Percentiles rank a stretch among this genome's conserved stretches.
Evolutionary conservation across 179 eudicot genomes (phyloP).

Genomic region (Vitellaria paradoxa): DNA sequence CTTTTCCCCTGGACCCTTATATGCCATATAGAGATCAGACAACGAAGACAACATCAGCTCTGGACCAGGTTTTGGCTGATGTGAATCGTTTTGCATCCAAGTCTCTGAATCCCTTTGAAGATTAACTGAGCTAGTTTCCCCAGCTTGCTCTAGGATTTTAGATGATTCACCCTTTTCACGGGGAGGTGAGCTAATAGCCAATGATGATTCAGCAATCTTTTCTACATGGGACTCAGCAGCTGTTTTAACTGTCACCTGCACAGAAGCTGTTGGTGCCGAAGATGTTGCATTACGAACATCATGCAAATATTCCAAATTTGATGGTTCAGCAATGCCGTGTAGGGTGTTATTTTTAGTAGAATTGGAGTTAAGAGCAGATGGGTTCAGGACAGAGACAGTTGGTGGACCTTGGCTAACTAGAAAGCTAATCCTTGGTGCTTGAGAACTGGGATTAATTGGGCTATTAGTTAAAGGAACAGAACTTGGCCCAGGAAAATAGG

Average conservation of each 20-base stretch:
- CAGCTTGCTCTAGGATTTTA: conserved; percentile 22
- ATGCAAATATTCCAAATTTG: conserved; percentile 30
- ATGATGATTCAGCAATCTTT: conserved; percentile 26
- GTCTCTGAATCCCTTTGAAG: conserved; percentile 30
- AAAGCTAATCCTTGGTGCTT: conserved; percentile 39
- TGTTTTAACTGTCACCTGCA: conserved; percentile 47
- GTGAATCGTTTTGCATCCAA: conserved; percentile 25
- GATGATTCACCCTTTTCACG: conserved; percentile 36
- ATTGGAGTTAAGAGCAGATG: no score
- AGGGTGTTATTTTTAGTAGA: no score
- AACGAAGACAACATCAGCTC: conserved; percentile 9
- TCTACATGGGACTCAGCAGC: conserved; percentile 36
- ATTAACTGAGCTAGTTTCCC: conserved; percentile 26
- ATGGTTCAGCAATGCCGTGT: conserved; percentile 24
- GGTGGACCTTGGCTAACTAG: conserved; percentile 42
- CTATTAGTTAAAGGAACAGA: no score
- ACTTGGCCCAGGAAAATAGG: conserved; percentile 31
- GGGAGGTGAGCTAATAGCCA: conserved; percentile 11
- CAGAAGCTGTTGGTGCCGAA: conserved; percentile 30
- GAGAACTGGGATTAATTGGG: no score
- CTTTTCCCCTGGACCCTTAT: conserved; percentile 71
- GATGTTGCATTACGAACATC: conserved; percentile 26
- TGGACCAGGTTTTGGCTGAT: conserved; percentile 25
- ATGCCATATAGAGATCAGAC: conserved; percentile 76
- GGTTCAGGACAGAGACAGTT: conserved; percentile 28